Base-by-base conservation (phyloP, 257 asterid species). In the Solanum chiquidenum region DNA sequence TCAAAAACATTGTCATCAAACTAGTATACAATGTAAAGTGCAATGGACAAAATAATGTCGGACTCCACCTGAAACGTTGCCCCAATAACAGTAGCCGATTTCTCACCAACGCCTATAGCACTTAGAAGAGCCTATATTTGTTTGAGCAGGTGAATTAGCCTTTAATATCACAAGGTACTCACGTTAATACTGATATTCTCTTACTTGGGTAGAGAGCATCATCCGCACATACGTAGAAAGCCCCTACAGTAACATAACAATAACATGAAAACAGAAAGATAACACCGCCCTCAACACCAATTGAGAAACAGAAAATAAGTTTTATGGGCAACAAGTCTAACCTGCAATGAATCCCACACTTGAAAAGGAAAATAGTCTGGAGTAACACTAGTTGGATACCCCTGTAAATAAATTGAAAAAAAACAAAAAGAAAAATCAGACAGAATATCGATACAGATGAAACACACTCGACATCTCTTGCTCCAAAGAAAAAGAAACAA, bases 61-160 rank as follows among this genome's bases (percentile, higher is more conserved):
- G 33, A 82, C 9, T 55, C 83, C 85, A 93, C 99, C 98, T 91
- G 99, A 93, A 97, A 97, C 66, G 99, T 95, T 89, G 99, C 99
- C 89, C 99, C 99, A 71, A 97, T 89, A 49, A 93, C 98, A 38
- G 99, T 95, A 90, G 99, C 99, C 12, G 99, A 95, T 88, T 94
- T 95, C 91, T 95, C 99, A 79, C 99, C 99, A 86, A 97, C 99
- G 25, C 99, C 99, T 20, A 97, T 95, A 12, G 99, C 99, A 93
- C 98, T 95, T 86, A 97, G 89, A 73, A 97, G 98, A 88, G 99
- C 99, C 99, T 97, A 87, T 49, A 92, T 60, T 83, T 72, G 83
- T 49, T 86, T 75, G 73, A 58, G 87, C 38, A 21, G 68, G 23
- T 83, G 21, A 33, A 68, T 4, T 21, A 27, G n/a, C 55, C 84